Base-by-base conservation (phyloP, 257 asterid species). In the Primulina eburnea region DNA sequence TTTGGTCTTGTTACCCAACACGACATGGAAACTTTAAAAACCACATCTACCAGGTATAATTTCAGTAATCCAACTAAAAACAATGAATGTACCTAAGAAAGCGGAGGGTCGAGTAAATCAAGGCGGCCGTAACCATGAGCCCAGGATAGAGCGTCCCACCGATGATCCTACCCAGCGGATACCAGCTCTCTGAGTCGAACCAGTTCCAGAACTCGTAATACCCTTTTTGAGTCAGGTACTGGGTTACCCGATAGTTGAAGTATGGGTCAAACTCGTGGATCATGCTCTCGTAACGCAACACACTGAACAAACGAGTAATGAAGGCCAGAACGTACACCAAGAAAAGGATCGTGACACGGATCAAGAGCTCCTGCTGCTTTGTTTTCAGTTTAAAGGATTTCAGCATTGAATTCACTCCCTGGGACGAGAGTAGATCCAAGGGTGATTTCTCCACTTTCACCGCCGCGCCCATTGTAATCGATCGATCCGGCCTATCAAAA, bases 201-300 rank as follows among this genome's bases (percentile, higher is more conserved):
- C 99, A 94, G 82, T 94, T 94, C 97, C 97, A 94, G 71, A 93
- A 93, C 75, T 91, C 97, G 43, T 94, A 88, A 72, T 89, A 91
- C 2, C 96, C 97, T 29, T 91, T 88, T 73, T 76, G 75, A 34
- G 95, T 91, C 88, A 94, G 43, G 68, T 56, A 94, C 75, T 89
- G 92, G 9, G 99, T 94, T 24, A 92, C 95, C 37, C 99, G 88
- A 80, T 94, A 94, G 76, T 94, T 94, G 87, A 94, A 94, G 77
- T 94, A 94, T 2, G 99, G 99, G 83, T 93, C 99, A 71, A 93
- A 93, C 89, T 93, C 99, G 78, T 93, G 99, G 92, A 93, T 94
- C 99, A 94, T 94, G 69, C 97, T 90, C 90, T 94, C 99, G 70
- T 94, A 94, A 50, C 99, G 89, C 77, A 94, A 64, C 60, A 94